Evolutionary conservation across 1,139 yeast species (phyloP), one percentile per base, ranked within the genome.

Genomic region (Geotrichum aggregatum): DNA sequence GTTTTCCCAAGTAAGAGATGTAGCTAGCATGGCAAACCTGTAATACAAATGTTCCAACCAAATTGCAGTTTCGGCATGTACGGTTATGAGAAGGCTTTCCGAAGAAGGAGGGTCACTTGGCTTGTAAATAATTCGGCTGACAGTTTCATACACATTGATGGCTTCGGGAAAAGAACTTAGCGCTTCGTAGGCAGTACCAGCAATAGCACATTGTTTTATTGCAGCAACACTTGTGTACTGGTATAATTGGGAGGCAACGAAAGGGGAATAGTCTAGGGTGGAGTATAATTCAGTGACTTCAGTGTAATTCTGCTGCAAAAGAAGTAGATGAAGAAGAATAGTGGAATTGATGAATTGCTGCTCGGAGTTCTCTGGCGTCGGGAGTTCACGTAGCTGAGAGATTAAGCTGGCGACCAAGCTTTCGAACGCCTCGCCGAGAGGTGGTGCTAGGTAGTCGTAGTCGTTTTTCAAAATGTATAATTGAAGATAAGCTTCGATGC

Each of bases 161-260:
- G 69, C 67, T n/a, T 57, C 52, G n/a, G 59, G 59, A 3, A 58
- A 31, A 21, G 56, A 49, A 10, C 58, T 58, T 6, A 52, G 40
- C 3, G 54, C 55, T 50, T 65, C 67, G 46, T 54, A 58, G 2
- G 68, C 63, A 6, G 62, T 52, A 6, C 65, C 69, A 19, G 64
- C 54, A 26, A 65, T 54, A 3, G 64, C 66, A 7, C 57, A 53
- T 28, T 56, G 57, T 52, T 63, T 63, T 42, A 61, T 49, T 1
- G 50, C 52, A 2, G 57, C 60, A 11, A 58, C 63, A 22, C 47
- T 44, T 1, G 63, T 54, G 49, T 64, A 64, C 28, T 46, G 44
- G 40, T 39, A 44, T 8, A 35, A 35, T n/a, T 28, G 28, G 6
- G 47, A n/a, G 19, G 40, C 31, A 2, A 21, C 22, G 28, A 35